Conservation (phyloP, 352 stramenopile species). For the Globisporangium yorkense region DNA sequence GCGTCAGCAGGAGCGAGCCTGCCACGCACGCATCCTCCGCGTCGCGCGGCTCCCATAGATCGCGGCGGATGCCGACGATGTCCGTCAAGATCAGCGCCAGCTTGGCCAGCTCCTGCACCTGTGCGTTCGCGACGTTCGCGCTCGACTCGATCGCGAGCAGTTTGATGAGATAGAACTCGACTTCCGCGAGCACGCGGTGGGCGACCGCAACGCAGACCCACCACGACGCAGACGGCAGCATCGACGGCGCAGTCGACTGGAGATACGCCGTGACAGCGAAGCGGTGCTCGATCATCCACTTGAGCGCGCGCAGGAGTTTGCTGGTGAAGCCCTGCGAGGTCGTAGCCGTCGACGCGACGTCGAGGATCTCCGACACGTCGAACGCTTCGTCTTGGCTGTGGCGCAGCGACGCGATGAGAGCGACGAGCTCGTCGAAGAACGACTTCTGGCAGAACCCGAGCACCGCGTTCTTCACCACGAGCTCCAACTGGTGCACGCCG, state of each 20-base stretch:
- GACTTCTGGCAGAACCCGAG: constrained; percentile 32
- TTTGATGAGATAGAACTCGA: constrained; percentile 55
- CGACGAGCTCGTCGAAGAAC: constrained; percentile 50
- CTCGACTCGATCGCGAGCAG: constrained; percentile 35
- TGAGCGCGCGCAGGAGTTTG: constrained; percentile 35
- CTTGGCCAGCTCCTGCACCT: constrained; percentile 50
- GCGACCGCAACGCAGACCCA: constrained; percentile 47
- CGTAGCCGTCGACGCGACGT: constrained; percentile 23
- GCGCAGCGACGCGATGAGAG: constrained; percentile 27
- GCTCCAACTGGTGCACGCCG: constrained; percentile 46
- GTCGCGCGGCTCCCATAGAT: constrained; percentile 32
- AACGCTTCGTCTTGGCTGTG: constrained; percentile 20
- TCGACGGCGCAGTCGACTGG: constrained; percentile 13
- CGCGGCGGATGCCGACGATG: constrained; percentile 33
- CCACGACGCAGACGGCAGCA: constrained; percentile 44
- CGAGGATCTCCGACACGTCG: constrained; percentile 27
- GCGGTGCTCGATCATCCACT: constrained; percentile 48
- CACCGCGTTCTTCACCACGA: constrained; percentile 55
- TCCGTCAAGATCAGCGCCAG: constrained; percentile 48
- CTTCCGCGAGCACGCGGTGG: constrained; percentile 46
- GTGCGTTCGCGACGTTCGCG: constrained; percentile 26
- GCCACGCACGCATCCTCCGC: constrained; percentile 25
- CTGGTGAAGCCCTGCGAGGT: constrained; percentile 33
- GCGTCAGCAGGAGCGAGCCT: constrained; percentile 45
- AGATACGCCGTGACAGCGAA: constrained; percentile 22